phyloP scores from a whole-genome alignment of 306 rosid genomes.

The Clitoria ternatea region DNA sequence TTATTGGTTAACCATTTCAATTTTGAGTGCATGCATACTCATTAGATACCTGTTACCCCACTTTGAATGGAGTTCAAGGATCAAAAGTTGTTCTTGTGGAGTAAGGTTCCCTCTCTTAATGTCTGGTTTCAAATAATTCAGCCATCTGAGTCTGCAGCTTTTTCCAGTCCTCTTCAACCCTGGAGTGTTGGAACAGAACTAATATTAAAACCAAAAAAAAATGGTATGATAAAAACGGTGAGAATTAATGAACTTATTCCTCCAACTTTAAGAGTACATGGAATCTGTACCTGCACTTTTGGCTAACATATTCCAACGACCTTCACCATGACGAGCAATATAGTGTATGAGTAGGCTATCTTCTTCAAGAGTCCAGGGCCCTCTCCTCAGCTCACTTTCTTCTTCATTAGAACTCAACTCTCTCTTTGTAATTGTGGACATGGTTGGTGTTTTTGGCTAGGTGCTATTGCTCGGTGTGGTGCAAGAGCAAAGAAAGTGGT shows the following conservation, averaged over 20 bases:
- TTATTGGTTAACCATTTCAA: no score
- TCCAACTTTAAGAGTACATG: not conserved
- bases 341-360: conserved; percentile 79
- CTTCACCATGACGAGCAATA: conserved; percentile 83
- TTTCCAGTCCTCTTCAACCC: conserved; percentile 97
- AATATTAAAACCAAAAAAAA: not conserved
- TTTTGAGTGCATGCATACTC: not conserved
- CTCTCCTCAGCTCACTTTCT: conserved; percentile 63
- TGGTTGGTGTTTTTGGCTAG: conserved; percentile 27
- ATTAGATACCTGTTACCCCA: conserved; percentile 79
- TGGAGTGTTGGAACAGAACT: conserved; percentile 32
- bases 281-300: conserved; percentile 68
- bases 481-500: conserved; percentile 27
- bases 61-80: conserved; percentile 90
- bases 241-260: conserved; percentile 20
- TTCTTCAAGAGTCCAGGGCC: conserved; percentile 98
- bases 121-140: conserved; percentile 91
- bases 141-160: conserved; percentile 95
- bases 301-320: conserved; percentile 90
- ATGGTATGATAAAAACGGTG: not conserved
- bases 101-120: conserved; percentile 90
- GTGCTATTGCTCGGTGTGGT: not conserved
- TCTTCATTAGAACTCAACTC: conserved; percentile 41
- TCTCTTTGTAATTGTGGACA: conserved; percentile 47
- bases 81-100: conserved; percentile 86